Evolutionary conservation across 169 alveolate species (phyloP), one percentile per base, ranked within the genome.

Genomic region (Eimeria praecox): DNA sequence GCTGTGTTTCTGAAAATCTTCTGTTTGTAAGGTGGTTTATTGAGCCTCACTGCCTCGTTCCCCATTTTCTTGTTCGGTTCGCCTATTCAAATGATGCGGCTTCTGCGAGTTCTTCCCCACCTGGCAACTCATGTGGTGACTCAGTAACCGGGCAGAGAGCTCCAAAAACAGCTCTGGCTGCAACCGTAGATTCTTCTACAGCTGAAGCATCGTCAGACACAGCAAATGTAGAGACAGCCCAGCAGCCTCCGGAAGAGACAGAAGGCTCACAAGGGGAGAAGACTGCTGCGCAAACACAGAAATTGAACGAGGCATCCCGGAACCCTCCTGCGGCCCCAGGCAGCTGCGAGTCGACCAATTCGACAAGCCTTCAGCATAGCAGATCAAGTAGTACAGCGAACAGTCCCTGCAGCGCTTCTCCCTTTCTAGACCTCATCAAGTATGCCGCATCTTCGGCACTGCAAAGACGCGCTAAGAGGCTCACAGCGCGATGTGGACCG

Each of bases 31-130:
- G 93, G 93, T 87, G 93, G 93, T 87, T 87, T 56, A 24, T 62
- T 20, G 93, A 87, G 64, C 82, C 82, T 56, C 93, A 62, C 83
- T 87, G 83, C 93, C 82, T 87, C 93, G 59, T 64, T 24, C 93
- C 93, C 18, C 93, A 87, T 46, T 87, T 87, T 42, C 82, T 87
- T 33, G 93, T 87, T 56, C 93, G 93, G 27, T 87, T 87, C 52
- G 42, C 93, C 18, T 87, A 87, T 38, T 87, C 93, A 49, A 38
- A 22, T 14, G 52, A 87, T 27, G 44, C 82, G 35, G 24, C 64
- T 42, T 12, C 42, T n/a, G 18, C 82, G 30, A 66, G 33, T 38
- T 33, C 38, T 46, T 24, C 33, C 4, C 44, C 73, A 10, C 75
- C 33, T 83, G 16, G 16, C 49, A 54, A 52, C 64, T 5, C 91